A percentile compares a stretch with the other conserved stretches of the same genome.
These are phyloP conservation scores for Fusarium continuum DNA, from an alignment of 2,329 filamentous ascomycete genomes.

Conservation along the genomic window DNA sequence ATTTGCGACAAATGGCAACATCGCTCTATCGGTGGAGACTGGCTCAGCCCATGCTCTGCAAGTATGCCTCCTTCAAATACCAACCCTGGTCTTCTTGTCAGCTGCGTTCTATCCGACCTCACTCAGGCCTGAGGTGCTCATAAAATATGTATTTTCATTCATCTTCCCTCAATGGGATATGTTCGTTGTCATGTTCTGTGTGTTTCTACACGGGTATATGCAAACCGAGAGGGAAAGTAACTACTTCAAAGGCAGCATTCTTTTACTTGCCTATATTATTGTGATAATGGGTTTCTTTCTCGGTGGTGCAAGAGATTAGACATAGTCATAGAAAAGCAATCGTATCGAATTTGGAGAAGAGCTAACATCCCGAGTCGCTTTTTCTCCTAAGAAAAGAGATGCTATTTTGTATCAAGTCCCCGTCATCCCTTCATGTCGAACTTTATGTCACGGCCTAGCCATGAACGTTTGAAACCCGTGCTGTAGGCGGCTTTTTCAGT, in stretches of 20 bases:
- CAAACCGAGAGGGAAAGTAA: neutral
- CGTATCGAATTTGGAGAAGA: too few species aligned
- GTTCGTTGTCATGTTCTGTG: neutral
- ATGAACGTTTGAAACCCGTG: neutral
- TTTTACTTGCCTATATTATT: neutral
- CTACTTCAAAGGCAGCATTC: neutral
- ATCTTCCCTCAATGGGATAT: conserved; percentile 2
- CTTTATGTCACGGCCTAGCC: neutral
- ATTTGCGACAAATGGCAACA: neutral
- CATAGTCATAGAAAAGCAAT: too few species aligned
- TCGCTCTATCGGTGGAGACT: neutral
- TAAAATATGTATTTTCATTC: neutral
- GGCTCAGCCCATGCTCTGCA: neutral
- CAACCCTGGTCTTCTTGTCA: neutral
- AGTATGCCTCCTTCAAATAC: neutral
- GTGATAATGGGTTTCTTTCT: neutral
- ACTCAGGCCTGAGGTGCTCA: neutral
- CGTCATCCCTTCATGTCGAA: neutral
- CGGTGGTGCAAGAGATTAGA: too few species aligned
- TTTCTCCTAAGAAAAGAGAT: too few species aligned
- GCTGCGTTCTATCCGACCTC: neutral
- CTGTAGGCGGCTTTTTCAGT: neutral
- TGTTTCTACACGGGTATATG: neutral
- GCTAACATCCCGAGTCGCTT: too few species aligned
- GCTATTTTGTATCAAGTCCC: neutral